phyloP scores from a whole-genome alignment of 495 filamentous ascomycete genomes.

The Parathielavia appendiculata region DNA sequence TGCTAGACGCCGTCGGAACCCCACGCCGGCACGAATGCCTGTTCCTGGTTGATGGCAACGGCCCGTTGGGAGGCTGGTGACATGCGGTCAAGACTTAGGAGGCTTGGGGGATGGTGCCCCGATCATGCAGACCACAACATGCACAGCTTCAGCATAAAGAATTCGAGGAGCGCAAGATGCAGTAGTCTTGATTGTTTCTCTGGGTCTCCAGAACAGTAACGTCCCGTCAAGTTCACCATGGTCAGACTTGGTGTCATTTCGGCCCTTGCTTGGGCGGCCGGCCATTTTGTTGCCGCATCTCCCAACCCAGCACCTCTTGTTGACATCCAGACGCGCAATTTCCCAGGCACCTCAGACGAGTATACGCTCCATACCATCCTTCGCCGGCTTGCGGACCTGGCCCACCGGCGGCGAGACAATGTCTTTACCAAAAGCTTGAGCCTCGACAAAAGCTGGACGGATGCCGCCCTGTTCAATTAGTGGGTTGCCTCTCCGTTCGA shows the following conservation, averaged over 20 bases:
- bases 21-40: background rate
- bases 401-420: background rate
- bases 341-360: conserved; percentile 5
- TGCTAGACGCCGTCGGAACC: background rate
- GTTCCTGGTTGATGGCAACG: background rate
- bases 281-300: conserved; percentile 1
- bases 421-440: conserved; percentile 5
- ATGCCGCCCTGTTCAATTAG: background rate
- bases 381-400: background rate
- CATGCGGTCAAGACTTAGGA: too few relatives aligned
- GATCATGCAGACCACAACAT: background rate
- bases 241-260: background rate
- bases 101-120: background rate
- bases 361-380: background rate
- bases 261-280: conserved; percentile 8
- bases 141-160: conserved; percentile 4
- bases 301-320: conserved; percentile 3
- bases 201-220: background rate
- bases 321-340: background rate
- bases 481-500: background rate
- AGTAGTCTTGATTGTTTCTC: too few relatives aligned
- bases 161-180: background rate
- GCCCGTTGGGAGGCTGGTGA: background rate
- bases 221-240: conserved; percentile 6
- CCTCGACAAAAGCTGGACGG: conserved; percentile 7